phyloP scores from a whole-genome alignment of 2,329 filamentous ascomycete species.

The Fusarium sp. region DNA sequence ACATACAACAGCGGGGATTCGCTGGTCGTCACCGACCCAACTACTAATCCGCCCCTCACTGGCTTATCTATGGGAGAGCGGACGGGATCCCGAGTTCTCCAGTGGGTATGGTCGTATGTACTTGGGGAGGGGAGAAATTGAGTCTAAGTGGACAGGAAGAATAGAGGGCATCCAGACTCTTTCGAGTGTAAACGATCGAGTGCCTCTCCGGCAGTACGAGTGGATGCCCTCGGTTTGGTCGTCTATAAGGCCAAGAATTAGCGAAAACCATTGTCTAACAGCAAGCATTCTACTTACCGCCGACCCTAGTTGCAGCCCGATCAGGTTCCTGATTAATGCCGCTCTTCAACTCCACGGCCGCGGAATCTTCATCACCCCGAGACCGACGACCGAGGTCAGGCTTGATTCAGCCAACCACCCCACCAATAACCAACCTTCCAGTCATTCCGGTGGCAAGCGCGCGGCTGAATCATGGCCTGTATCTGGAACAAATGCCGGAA shows the following conservation, averaged over 20 bases:
- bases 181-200: not conserved
- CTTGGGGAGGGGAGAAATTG: not conserved
- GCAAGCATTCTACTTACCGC: not conserved
- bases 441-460: slow-evolving; percentile 15
- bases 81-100: not conserved
- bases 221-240: not conserved
- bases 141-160: not conserved
- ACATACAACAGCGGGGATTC: not conserved
- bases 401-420: not conserved
- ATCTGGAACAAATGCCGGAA: slow-evolving; percentile 19
- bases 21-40: not conserved
- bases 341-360: not conserved
- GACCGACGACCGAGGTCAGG: not conserved
- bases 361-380: not conserved
- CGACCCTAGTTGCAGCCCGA: not conserved
- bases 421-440: not conserved
- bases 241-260: not conserved
- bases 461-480: slow-evolving; percentile 15
- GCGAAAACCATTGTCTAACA: not conserved
- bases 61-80: not conserved
- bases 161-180: not conserved
- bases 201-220: not conserved
- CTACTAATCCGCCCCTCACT: not conserved
- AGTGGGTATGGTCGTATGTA: not conserved
- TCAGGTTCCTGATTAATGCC: not conserved